Evolutionary conservation across 2,329 filamentous ascomycete genomes (phyloP).

Genomic region (Dothideomycetes sp.): DNA sequence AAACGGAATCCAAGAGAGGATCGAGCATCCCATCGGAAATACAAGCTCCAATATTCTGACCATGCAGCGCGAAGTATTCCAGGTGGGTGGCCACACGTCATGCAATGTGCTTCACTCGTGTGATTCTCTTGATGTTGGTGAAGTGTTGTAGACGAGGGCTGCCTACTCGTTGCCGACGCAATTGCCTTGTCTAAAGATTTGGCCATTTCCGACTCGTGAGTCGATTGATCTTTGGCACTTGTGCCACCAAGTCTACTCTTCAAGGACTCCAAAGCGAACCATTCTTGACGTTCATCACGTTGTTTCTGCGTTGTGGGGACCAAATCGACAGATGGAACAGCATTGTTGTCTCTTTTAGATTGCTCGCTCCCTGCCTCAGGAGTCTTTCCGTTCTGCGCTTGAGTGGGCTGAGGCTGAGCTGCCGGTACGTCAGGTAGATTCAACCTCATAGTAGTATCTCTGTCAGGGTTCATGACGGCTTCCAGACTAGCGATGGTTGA

Average conservation of each 20-base stretch:
- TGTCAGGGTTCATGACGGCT: slow-evolving; percentile 31
- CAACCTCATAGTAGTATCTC: slow-evolving; percentile 19
- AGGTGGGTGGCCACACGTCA: slow-evolving; percentile 19
- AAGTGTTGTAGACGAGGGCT: not conserved
- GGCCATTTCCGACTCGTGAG: not conserved
- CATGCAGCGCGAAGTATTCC: slow-evolving; percentile 23
- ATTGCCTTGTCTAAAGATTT: not conserved
- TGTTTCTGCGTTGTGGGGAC: slow-evolving; percentile 28
- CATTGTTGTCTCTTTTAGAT: not conserved
- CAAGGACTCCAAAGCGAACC: slow-evolving; percentile 33
- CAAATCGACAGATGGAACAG: slow-evolving; percentile 1
- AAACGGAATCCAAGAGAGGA: slow-evolving; percentile 23
- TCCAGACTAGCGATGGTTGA: slow-evolving; percentile 41
- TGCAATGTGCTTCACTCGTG: not conserved
- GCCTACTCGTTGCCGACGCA: not conserved
- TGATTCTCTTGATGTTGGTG: not conserved
- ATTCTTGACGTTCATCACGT: slow-evolving; percentile 33
- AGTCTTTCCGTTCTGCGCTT: not conserved
- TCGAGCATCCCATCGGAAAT: slow-evolving; percentile 20
- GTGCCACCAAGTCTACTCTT: slow-evolving; percentile 32
- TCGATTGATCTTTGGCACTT: slow-evolving; percentile 2
- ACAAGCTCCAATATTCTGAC: slow-evolving; percentile 22
- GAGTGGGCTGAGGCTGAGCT: not conserved
- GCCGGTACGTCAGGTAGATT: slow-evolving; percentile 14
- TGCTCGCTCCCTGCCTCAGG: not conserved